Conservation (phyloP, 2,329 filamentous ascomycete species). For the Coleophoma crateriformis region DNA sequence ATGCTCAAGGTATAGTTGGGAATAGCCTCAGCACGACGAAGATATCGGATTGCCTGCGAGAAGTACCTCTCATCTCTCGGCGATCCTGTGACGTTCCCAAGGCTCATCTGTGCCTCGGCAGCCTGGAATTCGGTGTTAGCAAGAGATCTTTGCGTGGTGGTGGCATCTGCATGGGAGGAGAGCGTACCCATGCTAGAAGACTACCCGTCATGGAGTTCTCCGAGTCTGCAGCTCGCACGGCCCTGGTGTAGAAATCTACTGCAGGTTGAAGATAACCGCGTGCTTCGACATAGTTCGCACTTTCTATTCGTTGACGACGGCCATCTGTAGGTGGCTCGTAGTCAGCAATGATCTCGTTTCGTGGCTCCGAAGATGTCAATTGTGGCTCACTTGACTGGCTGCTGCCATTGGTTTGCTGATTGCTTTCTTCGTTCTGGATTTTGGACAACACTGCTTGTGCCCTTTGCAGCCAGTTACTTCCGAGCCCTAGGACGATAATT, state of each 20-base stretch:
- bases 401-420: slow-evolving; percentile 21
- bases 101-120: slow-evolving; percentile 45
- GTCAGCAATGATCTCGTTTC: slow-evolving; percentile 22
- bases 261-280: slow-evolving; percentile 43
- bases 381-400: slow-evolving; percentile 10
- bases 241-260: slow-evolving; percentile 42
- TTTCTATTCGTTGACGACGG: slow-evolving; percentile 21
- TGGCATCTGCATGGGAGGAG: too few species aligned
- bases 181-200: slow-evolving; percentile 37
- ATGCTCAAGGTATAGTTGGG: slow-evolving; percentile 34
- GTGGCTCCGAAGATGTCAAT: neutral
- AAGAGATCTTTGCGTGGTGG: neutral
- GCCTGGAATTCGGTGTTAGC: slow-evolving; percentile 26
- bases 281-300: slow-evolving; percentile 43
- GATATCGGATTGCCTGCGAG: slow-evolving; percentile 36
- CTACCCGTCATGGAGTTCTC: slow-evolving; percentile 32
- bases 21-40: slow-evolving; percentile 35
- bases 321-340: slow-evolving; percentile 22
- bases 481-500: slow-evolving; percentile 32
- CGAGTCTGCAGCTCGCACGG: slow-evolving; percentile 35
- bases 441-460: slow-evolving; percentile 42
- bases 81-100: slow-evolving; percentile 42
- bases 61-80: slow-evolving; percentile 38
- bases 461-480: slow-evolving; percentile 43
- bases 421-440: slow-evolving; percentile 38